A percentile compares a stretch with the other conserved stretches of the same genome.
phyloP scores from a whole-genome alignment of 2,329 filamentous ascomycete species.

The Didymella exigua region DNA sequence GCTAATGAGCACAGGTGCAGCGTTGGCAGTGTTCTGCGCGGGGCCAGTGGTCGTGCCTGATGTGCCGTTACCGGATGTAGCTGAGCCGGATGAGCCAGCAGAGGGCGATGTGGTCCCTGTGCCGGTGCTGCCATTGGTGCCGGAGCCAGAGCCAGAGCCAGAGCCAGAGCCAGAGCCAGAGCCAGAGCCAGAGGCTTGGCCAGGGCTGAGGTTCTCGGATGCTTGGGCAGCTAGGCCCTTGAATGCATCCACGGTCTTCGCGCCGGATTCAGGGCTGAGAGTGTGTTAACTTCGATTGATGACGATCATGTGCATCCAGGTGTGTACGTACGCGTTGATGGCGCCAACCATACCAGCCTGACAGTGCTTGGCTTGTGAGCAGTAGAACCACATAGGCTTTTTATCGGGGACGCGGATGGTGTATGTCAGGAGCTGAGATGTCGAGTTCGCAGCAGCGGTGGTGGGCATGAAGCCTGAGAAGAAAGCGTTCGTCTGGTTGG shows the following conservation, averaged over 20 bases:
- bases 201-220: slow-evolving; percentile 51
- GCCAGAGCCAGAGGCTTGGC: slow-evolving; percentile 36
- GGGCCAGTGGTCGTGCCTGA: slow-evolving; percentile 21
- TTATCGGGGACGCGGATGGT: slow-evolving; percentile 72
- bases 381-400: slow-evolving; percentile 80
- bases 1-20: slow-evolving; percentile 27
- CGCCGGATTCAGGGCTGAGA: slow-evolving; percentile 38
- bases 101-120: slow-evolving; percentile 18
- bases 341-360: slow-evolving; percentile 76
- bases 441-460: slow-evolving; percentile 33
- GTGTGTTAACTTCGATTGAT: slow-evolving; percentile 22
- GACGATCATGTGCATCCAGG: background rate
- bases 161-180: slow-evolving; percentile 23
- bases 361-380: slow-evolving; percentile 75
- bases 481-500: slow-evolving; percentile 61
- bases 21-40: slow-evolving; percentile 35
- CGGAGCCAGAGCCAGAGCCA: slow-evolving; percentile 29
- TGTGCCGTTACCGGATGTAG: slow-evolving; percentile 16
- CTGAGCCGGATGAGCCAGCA: slow-evolving; percentile 13
- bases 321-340: slow-evolving; percentile 70
- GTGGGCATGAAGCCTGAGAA: slow-evolving; percentile 70
- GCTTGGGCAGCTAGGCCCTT: slow-evolving; percentile 47
- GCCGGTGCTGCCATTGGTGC: slow-evolving; percentile 2
- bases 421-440: slow-evolving; percentile 64
- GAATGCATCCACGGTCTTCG: slow-evolving; percentile 45